phyloP scores from a whole-genome alignment of 306 rosid genomes.

The Rosa chinensis region DNA sequence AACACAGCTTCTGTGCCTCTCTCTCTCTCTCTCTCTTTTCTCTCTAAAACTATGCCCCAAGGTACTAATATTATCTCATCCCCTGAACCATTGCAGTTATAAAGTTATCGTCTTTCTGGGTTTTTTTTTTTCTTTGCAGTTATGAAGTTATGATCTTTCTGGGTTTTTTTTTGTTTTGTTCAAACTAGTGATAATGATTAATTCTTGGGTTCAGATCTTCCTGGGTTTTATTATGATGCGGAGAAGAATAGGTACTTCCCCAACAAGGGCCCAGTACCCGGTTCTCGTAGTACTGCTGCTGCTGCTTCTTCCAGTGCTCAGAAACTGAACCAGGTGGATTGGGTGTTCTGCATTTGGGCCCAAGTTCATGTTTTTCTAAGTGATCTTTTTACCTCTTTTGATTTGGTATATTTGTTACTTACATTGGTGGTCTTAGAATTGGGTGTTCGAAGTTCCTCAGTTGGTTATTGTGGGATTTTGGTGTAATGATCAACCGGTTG shows the following conservation, averaged over 20 bases:
- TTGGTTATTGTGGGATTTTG: not conserved
- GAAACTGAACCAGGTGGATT: slow-evolving; percentile 45
- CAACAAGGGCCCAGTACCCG: slow-evolving; percentile 77
- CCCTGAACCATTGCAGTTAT: no score
- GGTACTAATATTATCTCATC: not conserved
- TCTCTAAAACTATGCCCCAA: not conserved
- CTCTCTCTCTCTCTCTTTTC: not conserved
- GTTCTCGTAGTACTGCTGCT: slow-evolving; percentile 44
- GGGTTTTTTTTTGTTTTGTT: not conserved
- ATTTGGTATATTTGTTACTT: not conserved
- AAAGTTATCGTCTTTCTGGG: not conserved
- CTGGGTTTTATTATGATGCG: slow-evolving; percentile 74
- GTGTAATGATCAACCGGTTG: not conserved
- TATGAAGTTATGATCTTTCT: not conserved
- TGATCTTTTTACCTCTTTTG: not conserved
- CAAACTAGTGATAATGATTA: no score
- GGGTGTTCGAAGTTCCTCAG: not conserved
- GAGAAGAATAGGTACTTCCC: slow-evolving; percentile 86
- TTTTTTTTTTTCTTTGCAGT: no score
- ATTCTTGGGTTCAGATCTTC: slow-evolving; percentile 51
- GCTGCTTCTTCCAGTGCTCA: slow-evolving; percentile 28
- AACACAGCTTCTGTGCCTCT: not conserved
- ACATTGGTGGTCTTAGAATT: not conserved
- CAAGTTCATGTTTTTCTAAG: not conserved
- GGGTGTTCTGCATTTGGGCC: not conserved